Percentiles rank a stretch among this genome's conserved stretches.
Conservation (phyloP, 768 basidiomycete species). For the Lentinus tigrinus region DNA sequence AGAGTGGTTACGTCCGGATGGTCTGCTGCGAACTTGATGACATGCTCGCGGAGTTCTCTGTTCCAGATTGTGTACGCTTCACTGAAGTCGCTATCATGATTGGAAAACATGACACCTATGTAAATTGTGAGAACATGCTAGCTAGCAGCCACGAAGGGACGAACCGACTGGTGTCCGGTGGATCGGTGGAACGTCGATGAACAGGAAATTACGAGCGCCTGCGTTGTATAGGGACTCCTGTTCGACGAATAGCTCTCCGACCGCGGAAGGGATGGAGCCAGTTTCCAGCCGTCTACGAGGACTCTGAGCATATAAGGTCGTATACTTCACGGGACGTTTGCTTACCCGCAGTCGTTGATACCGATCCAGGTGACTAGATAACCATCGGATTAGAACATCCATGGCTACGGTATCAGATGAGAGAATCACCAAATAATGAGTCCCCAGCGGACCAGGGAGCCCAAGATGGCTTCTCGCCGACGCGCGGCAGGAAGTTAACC, state of each 20-base stretch:
- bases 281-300: neutral
- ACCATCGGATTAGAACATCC: neutral
- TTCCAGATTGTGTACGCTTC: conserved; percentile 44
- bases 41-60: conserved; percentile 29
- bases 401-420: neutral
- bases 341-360: conserved; percentile 64
- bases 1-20: conserved; percentile 49
- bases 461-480: conserved; percentile 25
- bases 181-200: conserved; percentile 60
- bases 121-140: neutral
- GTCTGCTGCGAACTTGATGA: conserved; percentile 35
- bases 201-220: conserved; percentile 52
- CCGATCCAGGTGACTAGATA: conserved; percentile 62
- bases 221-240: conserved; percentile 49
- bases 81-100: neutral
- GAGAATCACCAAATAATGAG: conserved; percentile 26
- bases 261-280: conserved; percentile 5
- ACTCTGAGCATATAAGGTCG: neutral
- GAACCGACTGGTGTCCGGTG: conserved; percentile 43
- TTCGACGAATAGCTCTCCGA: conserved; percentile 39
- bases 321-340: neutral
- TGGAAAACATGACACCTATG: neutral
- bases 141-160: neutral
- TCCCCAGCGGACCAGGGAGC: conserved; percentile 24
- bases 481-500: conserved; percentile 36